A percentile compares a stretch with the other conserved stretches of the same genome.
phyloP scores from a whole-genome alignment of 192 early-diverging fungal species.

The Backusella macrospora region DNA sequence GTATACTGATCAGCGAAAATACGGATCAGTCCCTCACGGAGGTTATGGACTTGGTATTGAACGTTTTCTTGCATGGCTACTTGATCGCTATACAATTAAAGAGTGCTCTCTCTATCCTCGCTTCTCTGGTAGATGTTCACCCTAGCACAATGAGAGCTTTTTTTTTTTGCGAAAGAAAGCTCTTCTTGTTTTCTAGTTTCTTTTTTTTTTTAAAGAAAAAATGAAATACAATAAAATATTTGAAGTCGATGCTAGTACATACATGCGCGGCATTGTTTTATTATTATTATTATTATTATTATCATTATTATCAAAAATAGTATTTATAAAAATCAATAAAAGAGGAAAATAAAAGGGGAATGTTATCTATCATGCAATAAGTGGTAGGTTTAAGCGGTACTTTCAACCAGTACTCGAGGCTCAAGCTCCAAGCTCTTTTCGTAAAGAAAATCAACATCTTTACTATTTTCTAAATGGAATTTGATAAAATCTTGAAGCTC shows the following conservation, averaged over 20 bases:
- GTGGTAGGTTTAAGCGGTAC: not conserved
- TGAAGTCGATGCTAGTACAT: too few species aligned
- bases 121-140: conserved; percentile 83
- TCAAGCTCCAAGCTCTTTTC: conserved; percentile 75
- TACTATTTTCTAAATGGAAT: conserved; percentile 66
- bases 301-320: not conserved
- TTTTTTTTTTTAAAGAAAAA: too few species aligned
- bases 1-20: conserved; percentile 99
- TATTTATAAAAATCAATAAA: not conserved
- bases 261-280: too few species aligned
- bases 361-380: conserved; percentile 1
- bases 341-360: not conserved
- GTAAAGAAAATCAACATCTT: conserved; percentile 74
- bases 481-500: conserved; percentile 83
- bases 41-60: conserved; percentile 99
- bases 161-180: not conserved
- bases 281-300: too few species aligned
- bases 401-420: conserved; percentile 48
- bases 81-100: conserved; percentile 86
- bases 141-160: conserved; percentile 48
- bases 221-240: too few species aligned
- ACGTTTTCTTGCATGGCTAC: conserved; percentile 96
- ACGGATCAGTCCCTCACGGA: conserved; percentile 93
- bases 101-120: conserved; percentile 94
- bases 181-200: not conserved